These are phyloP conservation scores for Candida hispaniensis DNA, from an alignment of 805 yeast genomes.

Conservation along the genomic window DNA sequence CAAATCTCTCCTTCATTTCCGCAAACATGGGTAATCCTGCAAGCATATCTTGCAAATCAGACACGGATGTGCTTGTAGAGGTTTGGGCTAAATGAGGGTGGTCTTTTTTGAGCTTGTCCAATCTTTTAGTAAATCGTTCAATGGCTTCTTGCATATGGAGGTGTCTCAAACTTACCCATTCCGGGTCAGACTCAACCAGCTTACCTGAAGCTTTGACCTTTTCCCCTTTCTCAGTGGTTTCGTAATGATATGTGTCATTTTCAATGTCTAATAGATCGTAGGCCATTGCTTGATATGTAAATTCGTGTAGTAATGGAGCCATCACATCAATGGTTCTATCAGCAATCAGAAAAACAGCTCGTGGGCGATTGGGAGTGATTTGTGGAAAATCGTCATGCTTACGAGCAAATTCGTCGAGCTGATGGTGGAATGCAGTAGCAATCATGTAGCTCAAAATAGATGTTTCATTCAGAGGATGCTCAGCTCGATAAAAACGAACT, in stretches of 20 bases:
- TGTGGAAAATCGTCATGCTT: slow-evolving; percentile 48
- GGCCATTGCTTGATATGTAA: slow-evolving; percentile 85
- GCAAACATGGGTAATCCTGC: slow-evolving; percentile 31
- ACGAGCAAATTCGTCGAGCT: slow-evolving; percentile 67
- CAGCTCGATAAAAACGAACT: slow-evolving; percentile 56
- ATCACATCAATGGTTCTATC: slow-evolving; percentile 78
- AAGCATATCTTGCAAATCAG: slow-evolving; percentile 66
- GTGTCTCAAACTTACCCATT: slow-evolving; percentile 64
- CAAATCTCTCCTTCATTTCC: slow-evolving; percentile 29
- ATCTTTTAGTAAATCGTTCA: slow-evolving; percentile 45
- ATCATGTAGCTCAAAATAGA: slow-evolving; percentile 54
- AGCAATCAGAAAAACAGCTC: slow-evolving; percentile 62
- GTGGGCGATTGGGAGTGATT: slow-evolving; percentile 39
- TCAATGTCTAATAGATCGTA: slow-evolving; percentile 54
- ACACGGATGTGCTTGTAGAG: slow-evolving; percentile 49
- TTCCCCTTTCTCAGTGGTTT: slow-evolving; percentile 31
- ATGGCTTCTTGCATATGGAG: slow-evolving; percentile 66
- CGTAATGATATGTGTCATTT: slow-evolving; percentile 41
- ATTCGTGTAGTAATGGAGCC: slow-evolving; percentile 81
- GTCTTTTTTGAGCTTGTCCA: slow-evolving; percentile 55
- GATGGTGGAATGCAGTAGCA: slow-evolving; percentile 60
- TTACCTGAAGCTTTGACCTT: slow-evolving; percentile 36
- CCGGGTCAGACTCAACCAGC: slow-evolving; percentile 51
- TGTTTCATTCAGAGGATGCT: slow-evolving; percentile 31
- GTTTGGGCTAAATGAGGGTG: slow-evolving; percentile 70